Conservation (phyloP, 1,139 yeast genomes). For the Geotrichum klebahnii region DNA sequence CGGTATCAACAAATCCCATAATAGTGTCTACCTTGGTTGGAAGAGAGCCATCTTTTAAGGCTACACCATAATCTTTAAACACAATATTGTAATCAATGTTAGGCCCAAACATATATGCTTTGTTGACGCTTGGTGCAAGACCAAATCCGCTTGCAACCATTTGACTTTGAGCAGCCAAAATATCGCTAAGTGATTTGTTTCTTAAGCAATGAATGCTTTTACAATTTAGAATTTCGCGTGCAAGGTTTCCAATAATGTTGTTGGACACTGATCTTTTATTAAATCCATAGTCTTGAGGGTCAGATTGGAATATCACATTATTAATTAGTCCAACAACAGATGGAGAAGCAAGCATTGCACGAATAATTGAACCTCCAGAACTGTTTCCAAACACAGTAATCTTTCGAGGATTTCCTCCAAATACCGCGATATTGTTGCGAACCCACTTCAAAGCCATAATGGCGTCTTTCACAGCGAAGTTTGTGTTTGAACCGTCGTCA, state of each 20-base stretch:
- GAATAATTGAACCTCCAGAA: constrained; percentile 39
- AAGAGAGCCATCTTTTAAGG: constrained; percentile 25
- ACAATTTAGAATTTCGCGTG: constrained; percentile 26
- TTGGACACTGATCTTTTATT: constrained; percentile 27
- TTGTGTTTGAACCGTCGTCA: constrained; percentile 32
- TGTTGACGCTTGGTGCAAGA: constrained; percentile 24
- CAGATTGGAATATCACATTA: constrained; percentile 36
- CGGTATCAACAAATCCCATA: constrained; percentile 33
- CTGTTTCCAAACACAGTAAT: constrained; percentile 41
- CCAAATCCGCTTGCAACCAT: not conserved
- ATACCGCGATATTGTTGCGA: constrained; percentile 35
- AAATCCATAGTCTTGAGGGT: constrained; percentile 33
- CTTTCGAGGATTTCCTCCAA: constrained; percentile 40
- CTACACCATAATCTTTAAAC: constrained; percentile 26
- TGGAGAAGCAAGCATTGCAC: constrained; percentile 31
- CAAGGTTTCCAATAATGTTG: constrained; percentile 23
- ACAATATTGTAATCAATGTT: constrained; percentile 30
- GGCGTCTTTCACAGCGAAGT: constrained; percentile 40
- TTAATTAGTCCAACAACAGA: constrained; percentile 29
- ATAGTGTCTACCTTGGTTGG: constrained; percentile 30
- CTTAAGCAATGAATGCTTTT: constrained; percentile 28
- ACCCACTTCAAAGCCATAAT: constrained; percentile 40
- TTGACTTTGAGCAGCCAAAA: constrained; percentile 27
- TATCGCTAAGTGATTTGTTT: constrained; percentile 21
- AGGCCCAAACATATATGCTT: constrained; percentile 33